Conservation (phyloP, 176 grass and related monocot genomes). For the Oryza officinalis region DNA sequence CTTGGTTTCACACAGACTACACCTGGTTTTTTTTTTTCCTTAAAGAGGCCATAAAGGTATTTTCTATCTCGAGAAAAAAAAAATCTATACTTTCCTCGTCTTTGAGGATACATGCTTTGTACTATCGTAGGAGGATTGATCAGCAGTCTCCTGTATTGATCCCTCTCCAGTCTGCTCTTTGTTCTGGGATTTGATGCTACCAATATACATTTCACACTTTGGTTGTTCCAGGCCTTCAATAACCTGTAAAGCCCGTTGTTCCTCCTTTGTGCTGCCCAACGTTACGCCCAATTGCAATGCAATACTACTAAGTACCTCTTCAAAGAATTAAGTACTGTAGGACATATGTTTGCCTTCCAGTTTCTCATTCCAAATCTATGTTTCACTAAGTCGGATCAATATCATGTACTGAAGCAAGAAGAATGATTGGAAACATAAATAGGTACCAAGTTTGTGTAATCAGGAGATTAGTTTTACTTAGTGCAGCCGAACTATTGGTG, state of each 20-base stretch:
- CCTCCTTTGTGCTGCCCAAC: background rate
- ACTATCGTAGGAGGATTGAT: no score
- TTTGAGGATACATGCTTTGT: no score
- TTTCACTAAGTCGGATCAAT: background rate
- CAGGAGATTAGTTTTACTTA: background rate
- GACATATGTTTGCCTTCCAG: background rate
- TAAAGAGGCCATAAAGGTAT: no score
- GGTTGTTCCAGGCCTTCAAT: no score
- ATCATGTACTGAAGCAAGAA: constrained; percentile 27
- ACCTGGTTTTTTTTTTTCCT: no score
- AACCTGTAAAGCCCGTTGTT: background rate
- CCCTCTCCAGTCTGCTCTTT: no score
- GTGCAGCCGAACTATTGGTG: background rate
- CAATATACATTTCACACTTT: no score
- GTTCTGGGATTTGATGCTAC: no score
- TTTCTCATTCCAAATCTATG: constrained; percentile 1
- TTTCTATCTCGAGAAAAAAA: no score
- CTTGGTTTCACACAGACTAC: no score
- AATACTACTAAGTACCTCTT: background rate
- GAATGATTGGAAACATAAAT: constrained; percentile 9
- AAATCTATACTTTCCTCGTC: no score
- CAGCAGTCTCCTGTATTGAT: no score
- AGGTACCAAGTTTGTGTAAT: constrained; percentile 20
- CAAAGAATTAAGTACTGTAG: background rate
- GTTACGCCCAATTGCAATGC: background rate